These are phyloP conservation scores for Alternaria triticina DNA, from an alignment of 2,329 filamentous ascomycete genomes.

Conservation along the genomic window DNA sequence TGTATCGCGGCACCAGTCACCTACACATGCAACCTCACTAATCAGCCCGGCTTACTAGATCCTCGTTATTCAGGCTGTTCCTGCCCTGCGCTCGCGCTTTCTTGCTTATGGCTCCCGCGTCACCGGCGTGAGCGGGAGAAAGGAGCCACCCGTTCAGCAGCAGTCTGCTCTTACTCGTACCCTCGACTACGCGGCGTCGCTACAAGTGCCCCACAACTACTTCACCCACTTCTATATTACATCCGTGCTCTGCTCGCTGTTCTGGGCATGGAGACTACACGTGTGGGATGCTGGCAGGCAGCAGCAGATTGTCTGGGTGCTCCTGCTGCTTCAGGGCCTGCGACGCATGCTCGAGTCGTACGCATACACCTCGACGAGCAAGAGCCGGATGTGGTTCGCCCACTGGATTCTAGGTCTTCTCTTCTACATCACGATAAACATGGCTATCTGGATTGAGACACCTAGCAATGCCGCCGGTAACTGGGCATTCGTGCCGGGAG, in stretches of 20 bases:
- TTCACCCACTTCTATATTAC: slow-evolving; percentile 86
- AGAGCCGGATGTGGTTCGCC: slow-evolving; percentile 81
- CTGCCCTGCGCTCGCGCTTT: slow-evolving; percentile 62
- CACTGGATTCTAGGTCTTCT: slow-evolving; percentile 80
- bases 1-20: slow-evolving; percentile 45
- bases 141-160: slow-evolving; percentile 6
- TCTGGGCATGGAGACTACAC: slow-evolving; percentile 74
- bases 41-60: slow-evolving; percentile 51
- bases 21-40: slow-evolving; percentile 23
- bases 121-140: slow-evolving; percentile 15
- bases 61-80: slow-evolving; percentile 58
- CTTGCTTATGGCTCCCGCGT: slow-evolving; percentile 66
- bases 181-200: slow-evolving; percentile 59
- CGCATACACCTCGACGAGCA: slow-evolving; percentile 69
- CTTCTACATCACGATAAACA: slow-evolving; percentile 76
- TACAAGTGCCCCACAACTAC: slow-evolving; percentile 83
- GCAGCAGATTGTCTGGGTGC: slow-evolving; percentile 69
- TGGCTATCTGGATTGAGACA: slow-evolving; percentile 86
- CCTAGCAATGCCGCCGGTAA: slow-evolving; percentile 41
- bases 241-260: slow-evolving; percentile 71
- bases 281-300: slow-evolving; percentile 55
- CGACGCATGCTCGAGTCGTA: slow-evolving; percentile 80
- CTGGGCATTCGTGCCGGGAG: slow-evolving; percentile 67
- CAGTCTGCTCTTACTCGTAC: slow-evolving; percentile 27
- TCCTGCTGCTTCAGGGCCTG: slow-evolving; percentile 77